phyloP scores from a whole-genome alignment of 2,329 filamentous ascomycete genomes.

The Talaromyces sp. region DNA sequence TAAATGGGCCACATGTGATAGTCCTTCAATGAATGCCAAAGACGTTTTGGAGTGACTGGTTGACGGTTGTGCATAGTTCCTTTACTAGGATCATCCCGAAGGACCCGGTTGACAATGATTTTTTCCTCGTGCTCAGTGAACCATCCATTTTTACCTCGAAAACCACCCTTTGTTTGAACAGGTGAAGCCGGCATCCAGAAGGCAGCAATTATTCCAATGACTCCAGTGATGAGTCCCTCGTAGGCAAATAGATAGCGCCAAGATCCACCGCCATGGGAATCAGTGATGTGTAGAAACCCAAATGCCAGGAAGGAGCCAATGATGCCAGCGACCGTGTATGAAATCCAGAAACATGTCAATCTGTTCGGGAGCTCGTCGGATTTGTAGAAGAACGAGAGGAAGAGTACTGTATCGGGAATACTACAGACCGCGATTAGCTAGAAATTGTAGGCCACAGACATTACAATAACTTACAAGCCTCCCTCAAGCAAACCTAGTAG shows the following conservation, averaged over 20 bases:
- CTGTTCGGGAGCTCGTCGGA: conserved; percentile 68
- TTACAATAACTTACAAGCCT: conserved; percentile 58
- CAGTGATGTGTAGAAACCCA: conserved; percentile 44
- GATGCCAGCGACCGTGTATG: conserved; percentile 55
- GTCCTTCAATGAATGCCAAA: conserved; percentile 55
- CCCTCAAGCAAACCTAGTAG: conserved; percentile 55
- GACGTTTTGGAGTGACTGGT: conserved; percentile 50
- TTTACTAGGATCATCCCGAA: conserved; percentile 59
- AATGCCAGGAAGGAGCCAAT: conserved; percentile 52
- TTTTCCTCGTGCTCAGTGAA: conserved; percentile 68
- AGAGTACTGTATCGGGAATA: conserved; percentile 52
- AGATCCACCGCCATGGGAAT: conserved; percentile 38
- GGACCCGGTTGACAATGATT: conserved; percentile 68
- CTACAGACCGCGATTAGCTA: conserved; percentile 13
- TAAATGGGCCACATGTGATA: conserved; percentile 63
- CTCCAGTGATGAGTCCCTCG: conserved; percentile 52
- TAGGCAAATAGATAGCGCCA: conserved; percentile 48
- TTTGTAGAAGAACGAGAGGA: conserved; percentile 76
- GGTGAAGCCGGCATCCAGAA: conserved; percentile 67
- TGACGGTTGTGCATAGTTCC: conserved; percentile 64
- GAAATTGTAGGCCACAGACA: conserved; percentile 33
- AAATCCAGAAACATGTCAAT: conserved; percentile 71
- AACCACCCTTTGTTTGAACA: conserved; percentile 62
- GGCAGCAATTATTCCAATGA: conserved; percentile 59
- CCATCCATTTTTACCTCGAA: conserved; percentile 67